Evolutionary conservation across 148 eudicot genomes (phyloP).

Genomic region (Persicaria tinctoria): DNA sequence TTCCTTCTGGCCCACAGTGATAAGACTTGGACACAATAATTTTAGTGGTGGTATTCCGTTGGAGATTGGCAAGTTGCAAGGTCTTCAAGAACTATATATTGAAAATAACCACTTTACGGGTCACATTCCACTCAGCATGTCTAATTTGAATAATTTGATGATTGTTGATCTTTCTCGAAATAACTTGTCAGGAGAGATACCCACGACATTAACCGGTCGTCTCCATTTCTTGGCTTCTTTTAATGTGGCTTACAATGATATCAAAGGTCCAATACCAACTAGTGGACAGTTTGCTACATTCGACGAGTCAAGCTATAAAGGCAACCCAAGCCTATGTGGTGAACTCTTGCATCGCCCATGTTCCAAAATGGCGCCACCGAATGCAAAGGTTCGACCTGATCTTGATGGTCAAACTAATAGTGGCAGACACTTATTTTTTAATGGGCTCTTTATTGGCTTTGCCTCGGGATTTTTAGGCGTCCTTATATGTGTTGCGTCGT

Average conservation of each 20-base stretch:
- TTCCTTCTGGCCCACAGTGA: slow-evolving; percentile 19
- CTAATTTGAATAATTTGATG: slow-evolving; percentile 49
- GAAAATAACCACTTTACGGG: slow-evolving; percentile 52
- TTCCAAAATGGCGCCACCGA: not conserved
- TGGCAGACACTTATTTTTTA: too few species aligned
- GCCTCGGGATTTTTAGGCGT: too few species aligned
- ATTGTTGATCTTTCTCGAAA: slow-evolving; percentile 54
- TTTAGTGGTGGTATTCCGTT: slow-evolving; percentile 55
- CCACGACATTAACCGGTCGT: slow-evolving; percentile 45
- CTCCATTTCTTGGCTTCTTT: slow-evolving; percentile 45
- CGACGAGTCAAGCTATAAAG: slow-evolving; percentile 16
- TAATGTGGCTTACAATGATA: slow-evolving; percentile 48
- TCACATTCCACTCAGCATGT: slow-evolving; percentile 53
- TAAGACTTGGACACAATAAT: slow-evolving; percentile 42
- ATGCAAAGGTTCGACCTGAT: not conserved
- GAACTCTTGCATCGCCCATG: slow-evolving; percentile 12
- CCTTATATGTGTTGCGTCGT: too few species aligned
- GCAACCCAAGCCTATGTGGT: slow-evolving; percentile 36
- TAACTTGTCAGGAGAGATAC: slow-evolving; percentile 63
- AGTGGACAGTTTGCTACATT: slow-evolving; percentile 56
- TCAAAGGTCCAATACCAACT: slow-evolving; percentile 44
- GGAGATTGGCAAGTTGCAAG: slow-evolving; percentile 54
- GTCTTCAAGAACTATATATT: slow-evolving; percentile 50
- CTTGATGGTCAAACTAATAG: too few species aligned
- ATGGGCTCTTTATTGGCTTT: too few species aligned